Conservation (phyloP, 192 early-diverging fungal genomes). For the Obelidium mucronatum region DNA sequence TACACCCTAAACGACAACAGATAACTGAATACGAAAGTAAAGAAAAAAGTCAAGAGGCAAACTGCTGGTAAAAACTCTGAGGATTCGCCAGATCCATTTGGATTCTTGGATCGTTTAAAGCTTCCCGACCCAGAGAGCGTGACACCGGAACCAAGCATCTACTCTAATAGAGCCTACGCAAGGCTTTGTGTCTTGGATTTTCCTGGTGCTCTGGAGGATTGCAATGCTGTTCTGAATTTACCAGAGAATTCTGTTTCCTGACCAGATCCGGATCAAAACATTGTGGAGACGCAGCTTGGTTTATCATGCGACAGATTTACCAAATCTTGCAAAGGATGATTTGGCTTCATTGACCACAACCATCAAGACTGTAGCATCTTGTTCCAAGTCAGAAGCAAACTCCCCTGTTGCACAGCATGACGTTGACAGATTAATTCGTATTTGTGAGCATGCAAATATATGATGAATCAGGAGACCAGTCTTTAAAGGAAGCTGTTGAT, state of each 20-base stretch:
- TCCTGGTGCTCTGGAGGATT: constrained; percentile 13
- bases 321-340: not conserved
- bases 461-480: not conserved
- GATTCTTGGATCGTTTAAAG: constrained; percentile 3
- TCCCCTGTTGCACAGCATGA: no score
- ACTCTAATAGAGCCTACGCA: constrained; percentile 13
- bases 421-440: no score
- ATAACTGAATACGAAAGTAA: not conserved
- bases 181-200: constrained; percentile 4
- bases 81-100: constrained; percentile 10
- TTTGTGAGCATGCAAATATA: not conserved
- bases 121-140: constrained; percentile 17
- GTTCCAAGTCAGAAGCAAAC: no score
- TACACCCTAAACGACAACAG: constrained; percentile 6
- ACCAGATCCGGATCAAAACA: not conserved
- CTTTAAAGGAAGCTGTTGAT: not conserved
- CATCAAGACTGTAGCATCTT: not conserved
- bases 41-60: not conserved
- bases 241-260: no score
- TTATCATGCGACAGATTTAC: not conserved
- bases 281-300: constrained; percentile 1
- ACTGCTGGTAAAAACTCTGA: not conserved
- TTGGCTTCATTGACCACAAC: not conserved
- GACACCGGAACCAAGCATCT: constrained; percentile 7
- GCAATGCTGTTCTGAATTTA: not conserved